phyloP scores from a whole-genome alignment of 257 asterid species.

The Nicotiana obtusifolia region DNA sequence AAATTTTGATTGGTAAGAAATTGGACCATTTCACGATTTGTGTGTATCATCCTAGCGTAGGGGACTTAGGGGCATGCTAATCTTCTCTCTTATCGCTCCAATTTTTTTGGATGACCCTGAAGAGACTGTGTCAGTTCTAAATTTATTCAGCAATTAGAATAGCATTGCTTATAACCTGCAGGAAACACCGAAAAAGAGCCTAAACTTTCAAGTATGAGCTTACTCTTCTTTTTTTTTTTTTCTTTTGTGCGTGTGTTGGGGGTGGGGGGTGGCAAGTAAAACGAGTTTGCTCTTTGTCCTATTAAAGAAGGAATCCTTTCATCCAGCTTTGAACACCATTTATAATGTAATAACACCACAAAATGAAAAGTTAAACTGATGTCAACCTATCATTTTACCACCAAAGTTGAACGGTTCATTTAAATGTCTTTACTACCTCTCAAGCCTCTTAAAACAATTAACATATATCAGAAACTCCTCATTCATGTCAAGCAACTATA shows the following conservation, averaged over 20 bases:
- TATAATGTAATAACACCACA: background rate
- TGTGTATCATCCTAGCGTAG: background rate
- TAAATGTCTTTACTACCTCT: background rate
- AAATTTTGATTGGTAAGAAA: background rate
- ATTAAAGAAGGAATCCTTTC: background rate
- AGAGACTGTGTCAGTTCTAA: background rate
- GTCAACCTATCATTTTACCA: background rate
- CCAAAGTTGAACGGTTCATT: background rate
- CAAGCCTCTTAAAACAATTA: constrained; percentile 1
- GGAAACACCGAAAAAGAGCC: constrained; percentile 1
- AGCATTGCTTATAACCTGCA: background rate
- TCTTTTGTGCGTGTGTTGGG: background rate
- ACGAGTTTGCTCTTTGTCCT: background rate
- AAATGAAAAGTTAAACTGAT: background rate
- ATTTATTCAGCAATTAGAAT: background rate
- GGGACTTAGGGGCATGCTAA: background rate
- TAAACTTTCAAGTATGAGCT: background rate
- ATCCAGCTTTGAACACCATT: background rate
- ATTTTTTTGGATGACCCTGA: background rate
- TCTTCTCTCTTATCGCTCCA: background rate
- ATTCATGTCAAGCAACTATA: background rate
- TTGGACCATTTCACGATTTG: background rate
- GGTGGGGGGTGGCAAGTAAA: background rate
- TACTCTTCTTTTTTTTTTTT: background rate
- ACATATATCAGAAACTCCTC: background rate